phyloP scores from a whole-genome alignment of 2,329 filamentous ascomycete species.

The Aureobasidium lini region DNA sequence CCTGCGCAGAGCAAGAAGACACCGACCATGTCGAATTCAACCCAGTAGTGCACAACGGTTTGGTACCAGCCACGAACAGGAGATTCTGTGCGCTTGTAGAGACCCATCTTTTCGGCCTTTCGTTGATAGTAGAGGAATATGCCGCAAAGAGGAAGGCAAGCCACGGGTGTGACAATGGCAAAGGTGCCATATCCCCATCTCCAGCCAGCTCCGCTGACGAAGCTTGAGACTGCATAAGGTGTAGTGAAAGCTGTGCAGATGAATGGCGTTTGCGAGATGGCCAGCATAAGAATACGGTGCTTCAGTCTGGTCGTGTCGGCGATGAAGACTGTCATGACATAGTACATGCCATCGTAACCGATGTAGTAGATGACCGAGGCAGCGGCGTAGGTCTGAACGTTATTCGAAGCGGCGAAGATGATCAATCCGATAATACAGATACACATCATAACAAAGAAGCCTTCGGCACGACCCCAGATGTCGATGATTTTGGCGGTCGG shows the following conservation, averaged over 20 bases:
- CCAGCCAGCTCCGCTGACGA: conserved; percentile 18
- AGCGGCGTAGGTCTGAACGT: conserved; percentile 18
- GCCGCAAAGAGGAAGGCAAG: conserved; percentile 22
- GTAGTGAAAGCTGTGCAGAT: conserved; percentile 26
- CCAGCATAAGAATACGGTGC: conserved; percentile 26
- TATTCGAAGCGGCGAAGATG: conserved; percentile 18
- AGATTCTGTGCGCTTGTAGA: conserved; percentile 15
- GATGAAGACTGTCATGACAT: conserved; percentile 18
- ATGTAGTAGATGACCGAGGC: conserved; percentile 21
- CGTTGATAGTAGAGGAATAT: conserved; percentile 24
- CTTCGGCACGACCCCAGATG: conserved; percentile 18
- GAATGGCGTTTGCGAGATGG: conserved; percentile 26
- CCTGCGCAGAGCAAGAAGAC: conserved; percentile 22
- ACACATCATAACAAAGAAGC: conserved; percentile 16
- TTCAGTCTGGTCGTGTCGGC: conserved; percentile 21
- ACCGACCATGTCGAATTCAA: conserved; percentile 19
- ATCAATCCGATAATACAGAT: conserved; percentile 19
- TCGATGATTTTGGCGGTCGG: conserved; percentile 19
- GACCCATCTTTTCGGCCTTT: conserved; percentile 24
- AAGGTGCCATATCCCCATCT: conserved; percentile 27
- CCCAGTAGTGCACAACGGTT: background rate
- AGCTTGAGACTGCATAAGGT: conserved; percentile 15
- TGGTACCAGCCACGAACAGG: background rate
- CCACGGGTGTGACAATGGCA: conserved; percentile 24
- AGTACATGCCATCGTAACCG: conserved; percentile 17